Evolutionary conservation across 192 early-diverging fungal genomes (phyloP), one percentile per base, ranked within the genome.

Genomic region (Funneliformis geosporum): DNA sequence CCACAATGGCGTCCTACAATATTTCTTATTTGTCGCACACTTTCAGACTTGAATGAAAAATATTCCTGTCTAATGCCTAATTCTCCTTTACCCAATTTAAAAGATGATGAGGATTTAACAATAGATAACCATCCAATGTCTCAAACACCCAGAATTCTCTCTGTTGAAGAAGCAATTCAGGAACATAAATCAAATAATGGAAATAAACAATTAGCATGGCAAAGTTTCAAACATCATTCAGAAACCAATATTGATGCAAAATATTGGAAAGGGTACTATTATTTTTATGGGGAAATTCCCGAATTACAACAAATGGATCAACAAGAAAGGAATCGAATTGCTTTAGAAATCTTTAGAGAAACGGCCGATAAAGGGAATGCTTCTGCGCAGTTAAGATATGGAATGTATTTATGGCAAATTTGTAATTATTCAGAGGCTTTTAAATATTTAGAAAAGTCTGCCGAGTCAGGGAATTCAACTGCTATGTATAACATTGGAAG

Each of bases 401-500:
- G 62, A 40, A 33, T 38, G 21, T 44, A 64, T 78, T 25, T 78
- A 46, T 78, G 76, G 76, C 14, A 60, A 12, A 25, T 10, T 23
- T 25, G 21, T 46, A 46, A 66, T 66, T 43, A 46, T 21, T 1
- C 2, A 11, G 64, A 78, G 10, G 76, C 76, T 2, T 33, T 78
- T n/a, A 78, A 23, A 10, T 78, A 78, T 78, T 60, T 46, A 21
- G 42, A 78, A 50, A 21, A 47, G 16, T 62, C 76, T 8, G 76
- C 76, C 46, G 23, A 67, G 9, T 21, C 64, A 5, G 65, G 46
- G 5, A 78, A 78, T 66, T 21, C 33, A 12, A 78, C 76, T 16
- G 76, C 62, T 5, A 78, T 78, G 76, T 78, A 78, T 67, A 78
- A 78, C 43, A 39, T 78, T 44, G 76, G 76, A 25, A 66, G 59